These are phyloP conservation scores for Tolypocladium paradoxum DNA, from an alignment of 2,329 filamentous ascomycete genomes.

Conservation along the genomic window DNA sequence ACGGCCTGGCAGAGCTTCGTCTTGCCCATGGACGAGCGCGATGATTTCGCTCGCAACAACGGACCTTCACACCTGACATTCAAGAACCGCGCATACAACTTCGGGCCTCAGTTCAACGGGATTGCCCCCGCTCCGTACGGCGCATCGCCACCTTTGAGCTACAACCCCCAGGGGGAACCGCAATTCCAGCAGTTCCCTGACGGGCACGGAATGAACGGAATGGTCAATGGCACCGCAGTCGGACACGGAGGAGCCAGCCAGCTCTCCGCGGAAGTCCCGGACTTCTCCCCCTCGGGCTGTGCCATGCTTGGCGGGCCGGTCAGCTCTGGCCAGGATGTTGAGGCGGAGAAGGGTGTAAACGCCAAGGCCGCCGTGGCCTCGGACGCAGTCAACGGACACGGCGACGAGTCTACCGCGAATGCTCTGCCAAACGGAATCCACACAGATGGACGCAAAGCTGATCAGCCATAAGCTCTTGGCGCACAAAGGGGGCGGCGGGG, in stretches of 20 bases:
- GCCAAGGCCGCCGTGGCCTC: neutral
- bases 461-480: neutral
- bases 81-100: conserved; percentile 21
- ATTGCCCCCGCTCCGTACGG: conserved; percentile 20
- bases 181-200: conserved; percentile 21
- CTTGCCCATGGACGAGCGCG: conserved; percentile 58
- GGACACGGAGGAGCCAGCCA: conserved; percentile 17
- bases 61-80: conserved; percentile 40
- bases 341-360: neutral
- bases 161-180: conserved; percentile 14
- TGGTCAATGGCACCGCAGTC: conserved; percentile 13
- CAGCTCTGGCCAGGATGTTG: neutral
- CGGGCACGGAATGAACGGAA: conserved; percentile 24
- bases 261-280: conserved; percentile 27
- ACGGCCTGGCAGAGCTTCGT: conserved; percentile 76
- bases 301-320: neutral
- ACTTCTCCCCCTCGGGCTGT: conserved; percentile 25
- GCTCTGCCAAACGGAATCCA: conserved; percentile 3
- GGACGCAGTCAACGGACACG: conserved; percentile 6
- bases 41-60: conserved; percentile 61
- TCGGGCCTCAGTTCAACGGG: conserved; percentile 19
- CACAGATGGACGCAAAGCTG: conserved; percentile 1
- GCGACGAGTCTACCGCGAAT: neutral
- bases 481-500: neutral
- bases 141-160: conserved; percentile 16